A percentile compares a stretch with the other conserved stretches of the same genome.
Conservation (phyloP, 352 stramenopile species). For the Thalassiosira allenii region DNA sequence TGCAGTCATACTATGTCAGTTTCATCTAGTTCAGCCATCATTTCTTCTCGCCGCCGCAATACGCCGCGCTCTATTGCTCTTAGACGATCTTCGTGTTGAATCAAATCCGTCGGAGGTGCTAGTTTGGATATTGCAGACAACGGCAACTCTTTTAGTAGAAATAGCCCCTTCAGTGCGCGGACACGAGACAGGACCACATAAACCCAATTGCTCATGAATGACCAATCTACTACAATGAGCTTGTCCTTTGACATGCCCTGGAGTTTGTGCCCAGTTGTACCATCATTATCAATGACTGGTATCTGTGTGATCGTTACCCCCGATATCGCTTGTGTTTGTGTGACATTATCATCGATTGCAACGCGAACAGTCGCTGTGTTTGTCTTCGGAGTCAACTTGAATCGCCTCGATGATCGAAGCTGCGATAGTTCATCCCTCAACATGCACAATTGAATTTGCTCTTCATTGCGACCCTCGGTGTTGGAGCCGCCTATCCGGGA, state of each 20-base stretch:
- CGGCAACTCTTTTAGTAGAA: neutral
- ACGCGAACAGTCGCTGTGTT: neutral
- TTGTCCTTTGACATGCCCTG: slow-evolving; percentile 27
- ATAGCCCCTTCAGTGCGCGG: slow-evolving; percentile 2
- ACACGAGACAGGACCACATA: slow-evolving; percentile 31
- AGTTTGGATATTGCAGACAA: neutral
- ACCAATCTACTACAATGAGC: slow-evolving; percentile 12
- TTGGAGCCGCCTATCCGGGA: neutral
- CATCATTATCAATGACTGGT: slow-evolving; percentile 35
- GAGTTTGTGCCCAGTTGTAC: slow-evolving; percentile 27
- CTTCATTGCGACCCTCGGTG: neutral
- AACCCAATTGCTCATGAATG: slow-evolving; percentile 13
- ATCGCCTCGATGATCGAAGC: neutral
- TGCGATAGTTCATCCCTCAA: neutral
- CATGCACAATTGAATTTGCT: neutral
- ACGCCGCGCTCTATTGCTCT: neutral
- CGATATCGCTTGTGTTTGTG: neutral
- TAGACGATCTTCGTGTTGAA: neutral
- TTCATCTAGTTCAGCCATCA: neutral
- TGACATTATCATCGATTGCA: neutral
- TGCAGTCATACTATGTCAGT: neutral
- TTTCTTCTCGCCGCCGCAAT: neutral
- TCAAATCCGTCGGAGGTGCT: neutral
- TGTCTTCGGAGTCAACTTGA: neutral
- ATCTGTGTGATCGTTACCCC: slow-evolving; percentile 6